A percentile compares a stretch with the other conserved stretches of the same genome.
Conservation (phyloP, 495 filamentous ascomycete genomes). For the Thozetella sp. region DNA sequence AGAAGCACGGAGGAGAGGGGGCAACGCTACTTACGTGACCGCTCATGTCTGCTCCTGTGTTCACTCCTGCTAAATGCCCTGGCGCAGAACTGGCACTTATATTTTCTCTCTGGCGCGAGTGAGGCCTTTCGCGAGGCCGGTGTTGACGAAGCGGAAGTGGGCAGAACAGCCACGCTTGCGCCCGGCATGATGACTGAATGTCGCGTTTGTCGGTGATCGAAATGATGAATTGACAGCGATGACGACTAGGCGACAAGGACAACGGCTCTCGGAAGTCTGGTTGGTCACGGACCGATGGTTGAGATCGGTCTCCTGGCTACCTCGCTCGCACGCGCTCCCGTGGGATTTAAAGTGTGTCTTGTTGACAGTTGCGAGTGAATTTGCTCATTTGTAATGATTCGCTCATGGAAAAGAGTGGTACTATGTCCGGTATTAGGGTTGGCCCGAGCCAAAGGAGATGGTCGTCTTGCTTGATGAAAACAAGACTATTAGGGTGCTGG, state of each 20-base stretch:
- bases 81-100: slow-evolving; percentile 99
- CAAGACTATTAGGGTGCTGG: slow-evolving; percentile 17
- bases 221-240: slow-evolving; percentile 26
- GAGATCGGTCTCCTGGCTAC: slow-evolving; percentile 47
- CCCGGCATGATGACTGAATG: slow-evolving; percentile 58
- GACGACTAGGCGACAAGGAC: slow-evolving; percentile 27
- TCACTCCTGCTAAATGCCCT: slow-evolving; percentile 96
- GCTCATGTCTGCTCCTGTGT: slow-evolving; percentile 94
- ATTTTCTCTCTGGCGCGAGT: slow-evolving; percentile 87
- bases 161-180: slow-evolving; percentile 63
- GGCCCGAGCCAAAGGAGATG: slow-evolving; percentile 21
- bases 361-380: slow-evolving; percentile 44
- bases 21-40: slow-evolving; percentile 81
- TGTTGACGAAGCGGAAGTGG: slow-evolving; percentile 58
- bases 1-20: neutral
- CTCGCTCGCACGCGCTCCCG: slow-evolving; percentile 54
- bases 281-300: slow-evolving; percentile 50
- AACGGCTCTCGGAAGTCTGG: slow-evolving; percentile 24
- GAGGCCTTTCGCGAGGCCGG: slow-evolving; percentile 62
- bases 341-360: slow-evolving; percentile 65
- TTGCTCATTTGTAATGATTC: slow-evolving; percentile 60
- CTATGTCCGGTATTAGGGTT: slow-evolving; percentile 19
- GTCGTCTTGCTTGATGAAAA: slow-evolving; percentile 24
- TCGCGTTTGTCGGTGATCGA: slow-evolving; percentile 41
- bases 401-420: slow-evolving; percentile 46